Evolutionary conservation across 345 rosid genomes (phyloP), one percentile per base, ranked within the genome.

Genomic region (Salix udensis): DNA sequence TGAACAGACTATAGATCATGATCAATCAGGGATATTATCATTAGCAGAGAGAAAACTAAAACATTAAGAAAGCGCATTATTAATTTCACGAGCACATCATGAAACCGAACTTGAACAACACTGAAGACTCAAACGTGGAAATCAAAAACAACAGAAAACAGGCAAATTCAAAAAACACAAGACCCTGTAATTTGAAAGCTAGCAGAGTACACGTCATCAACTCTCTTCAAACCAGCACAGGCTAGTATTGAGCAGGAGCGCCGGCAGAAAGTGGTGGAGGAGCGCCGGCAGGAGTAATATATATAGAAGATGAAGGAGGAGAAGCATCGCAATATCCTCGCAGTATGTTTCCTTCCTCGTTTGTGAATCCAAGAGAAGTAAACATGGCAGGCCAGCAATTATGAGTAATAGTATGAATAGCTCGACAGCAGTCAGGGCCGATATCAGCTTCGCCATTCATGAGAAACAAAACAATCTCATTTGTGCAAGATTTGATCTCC

Each of bases 361-460:
- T 39, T 0, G 92, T 87, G 78, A 92, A 90, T 1, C 97, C 93
- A 4, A 89, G 84, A 36, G 97, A 89, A 53, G 88, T 83, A 24
- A 92, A 89, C 97, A 94, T 90, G 0, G 91, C 82, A 2, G 97
- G 98, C 98, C 97, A 94, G 76, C 97, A 94, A 26, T 83, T 76
- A 10, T 74, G 86, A 0, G 89, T 89, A 1, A 92, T 87, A 23
- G 85, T 69, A 2, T 82, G 88, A 16, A 92, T 86, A 48, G 94
- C 88, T 7, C 76, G 73, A 31, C 98, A 94, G 70, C 98, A 94
- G 6, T 72, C 81, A 0, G 79, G 82, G 3, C 92, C 93, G 9
- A 94, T 82, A 70, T 75, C 75, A 15, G 93, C 79, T 76, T 88
- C 81, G 1, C 94, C 97, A 16, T 89, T 87, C 2, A 91, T 82